These are phyloP conservation scores for Oryza rufipogon DNA, from an alignment of 176 grass and related monocot species.

Conservation along the genomic window DNA sequence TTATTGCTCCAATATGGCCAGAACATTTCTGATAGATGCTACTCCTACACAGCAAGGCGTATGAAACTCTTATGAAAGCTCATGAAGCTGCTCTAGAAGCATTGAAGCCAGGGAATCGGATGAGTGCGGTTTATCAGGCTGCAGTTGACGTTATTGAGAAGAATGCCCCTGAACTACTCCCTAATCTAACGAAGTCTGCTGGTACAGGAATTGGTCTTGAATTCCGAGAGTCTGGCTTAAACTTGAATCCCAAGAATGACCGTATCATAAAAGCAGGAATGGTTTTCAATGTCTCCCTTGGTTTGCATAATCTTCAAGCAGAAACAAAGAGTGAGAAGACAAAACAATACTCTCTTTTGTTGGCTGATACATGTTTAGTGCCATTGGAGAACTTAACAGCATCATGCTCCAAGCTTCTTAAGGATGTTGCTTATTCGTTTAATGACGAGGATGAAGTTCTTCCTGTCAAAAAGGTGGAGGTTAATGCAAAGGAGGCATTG, in stretches of 20 bases:
- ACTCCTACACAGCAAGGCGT: slow-evolving; percentile 63
- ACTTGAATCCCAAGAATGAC: slow-evolving; percentile 75
- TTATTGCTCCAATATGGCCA: slow-evolving; percentile 93
- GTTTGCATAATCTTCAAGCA: slow-evolving; percentile 84
- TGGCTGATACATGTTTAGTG: slow-evolving; percentile 84
- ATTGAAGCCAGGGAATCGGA: slow-evolving; percentile 67
- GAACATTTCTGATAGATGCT: slow-evolving; percentile 89
- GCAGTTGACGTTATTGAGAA: slow-evolving; percentile 63
- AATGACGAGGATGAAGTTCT: slow-evolving; percentile 65
- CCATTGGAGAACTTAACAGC: slow-evolving; percentile 64
- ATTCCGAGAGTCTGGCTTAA: slow-evolving; percentile 86
- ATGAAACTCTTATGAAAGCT: slow-evolving; percentile 88
- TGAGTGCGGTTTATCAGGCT: slow-evolving; percentile 66
- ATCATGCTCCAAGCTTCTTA: slow-evolving; percentile 75
- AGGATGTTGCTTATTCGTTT: slow-evolving; percentile 68
- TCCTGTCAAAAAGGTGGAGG: slow-evolving; percentile 13
- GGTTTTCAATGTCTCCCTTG: slow-evolving; percentile 90
- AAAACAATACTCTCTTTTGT: slow-evolving; percentile 68
- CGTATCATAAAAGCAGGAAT: slow-evolving; percentile 65
- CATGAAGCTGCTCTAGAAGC: slow-evolving; percentile 75
- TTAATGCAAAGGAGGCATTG: slow-evolving; percentile 14
- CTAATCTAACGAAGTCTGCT: slow-evolving; percentile 75
- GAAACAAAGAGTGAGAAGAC: slow-evolving; percentile 82
- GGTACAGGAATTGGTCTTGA: slow-evolving; percentile 95
- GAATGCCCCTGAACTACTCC: slow-evolving; percentile 75